A percentile compares a stretch with the other conserved stretches of the same genome.
phyloP scores from a whole-genome alignment of 2,329 filamentous ascomycete genomes.

The Allantophomopsis lycopodina region DNA sequence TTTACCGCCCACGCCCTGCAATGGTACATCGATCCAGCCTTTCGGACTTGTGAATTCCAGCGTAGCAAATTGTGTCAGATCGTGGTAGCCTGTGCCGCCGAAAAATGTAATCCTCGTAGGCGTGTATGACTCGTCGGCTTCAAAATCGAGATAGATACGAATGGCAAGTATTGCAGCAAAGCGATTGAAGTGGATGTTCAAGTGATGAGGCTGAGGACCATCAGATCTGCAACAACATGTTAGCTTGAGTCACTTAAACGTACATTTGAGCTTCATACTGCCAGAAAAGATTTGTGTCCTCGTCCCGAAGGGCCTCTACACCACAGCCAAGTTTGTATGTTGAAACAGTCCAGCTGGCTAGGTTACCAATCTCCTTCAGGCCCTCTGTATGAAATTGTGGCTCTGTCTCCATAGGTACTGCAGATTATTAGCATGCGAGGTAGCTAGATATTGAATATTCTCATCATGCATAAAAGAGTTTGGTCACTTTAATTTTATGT shows the following conservation, averaged over 20 bases:
- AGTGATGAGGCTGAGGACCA: slow-evolving; percentile 68
- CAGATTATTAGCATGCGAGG: neutral
- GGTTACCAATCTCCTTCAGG: slow-evolving; percentile 73
- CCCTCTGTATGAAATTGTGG: slow-evolving; percentile 37
- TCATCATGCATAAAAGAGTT: neutral
- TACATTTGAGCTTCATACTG: slow-evolving; percentile 33
- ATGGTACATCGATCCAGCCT: slow-evolving; percentile 82
- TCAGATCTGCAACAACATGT: slow-evolving; percentile 43
- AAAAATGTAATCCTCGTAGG: slow-evolving; percentile 84
- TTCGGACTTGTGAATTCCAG: slow-evolving; percentile 67
- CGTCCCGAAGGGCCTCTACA: slow-evolving; percentile 60
- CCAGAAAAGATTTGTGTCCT: slow-evolving; percentile 65
- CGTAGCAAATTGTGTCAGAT: slow-evolving; percentile 74
- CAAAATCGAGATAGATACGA: slow-evolving; percentile 81
- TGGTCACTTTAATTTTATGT: neutral
- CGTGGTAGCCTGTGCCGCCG: slow-evolving; percentile 83
- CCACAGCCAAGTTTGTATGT: slow-evolving; percentile 71
- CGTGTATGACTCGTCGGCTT: slow-evolving; percentile 89
- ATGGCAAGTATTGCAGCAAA: slow-evolving; percentile 66
- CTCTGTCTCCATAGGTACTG: slow-evolving; percentile 19
- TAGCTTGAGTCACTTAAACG: neutral
- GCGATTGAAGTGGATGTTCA: slow-evolving; percentile 79
- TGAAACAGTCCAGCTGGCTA: slow-evolving; percentile 73
- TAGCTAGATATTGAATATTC: neutral
- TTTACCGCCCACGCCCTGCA: slow-evolving; percentile 38